Evolutionary conservation across 2,329 filamentous ascomycete species (phyloP).

Genomic region (Microcyclosporella mali): DNA sequence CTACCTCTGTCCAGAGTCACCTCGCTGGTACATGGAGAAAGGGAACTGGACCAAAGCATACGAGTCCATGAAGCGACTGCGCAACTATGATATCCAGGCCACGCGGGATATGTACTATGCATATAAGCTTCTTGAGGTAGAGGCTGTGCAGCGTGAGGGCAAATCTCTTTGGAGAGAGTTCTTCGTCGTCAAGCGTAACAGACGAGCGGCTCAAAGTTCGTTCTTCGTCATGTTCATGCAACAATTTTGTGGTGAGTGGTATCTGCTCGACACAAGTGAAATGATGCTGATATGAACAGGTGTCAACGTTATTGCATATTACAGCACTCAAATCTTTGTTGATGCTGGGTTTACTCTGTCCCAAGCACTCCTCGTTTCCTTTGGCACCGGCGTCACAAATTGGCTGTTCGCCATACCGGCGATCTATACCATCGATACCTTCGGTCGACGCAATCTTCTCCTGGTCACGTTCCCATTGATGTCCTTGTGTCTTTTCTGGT

Average conservation of each 20-base stretch:
- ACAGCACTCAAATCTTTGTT: conserved; percentile 17
- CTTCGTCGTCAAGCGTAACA: conserved; percentile 28
- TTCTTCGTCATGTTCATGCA: conserved; percentile 33
- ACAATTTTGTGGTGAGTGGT: conserved; percentile 22
- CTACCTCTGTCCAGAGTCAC: conserved; percentile 40
- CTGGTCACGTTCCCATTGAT: conserved; percentile 42
- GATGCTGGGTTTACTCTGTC: conserved; percentile 19
- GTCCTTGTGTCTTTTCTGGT: conserved; percentile 44
- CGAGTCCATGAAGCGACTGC: conserved; percentile 30
- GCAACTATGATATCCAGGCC: conserved; percentile 33
- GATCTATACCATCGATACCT: conserved; percentile 35
- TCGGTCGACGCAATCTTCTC: conserved; percentile 40
- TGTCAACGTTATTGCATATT: conserved; percentile 24
- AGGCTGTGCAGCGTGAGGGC: conserved; percentile 31
- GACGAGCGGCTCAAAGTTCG: conserved; percentile 28
- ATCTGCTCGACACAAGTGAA: not conserved
- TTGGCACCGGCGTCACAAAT: conserved; percentile 27
- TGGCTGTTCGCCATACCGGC: conserved; percentile 17
- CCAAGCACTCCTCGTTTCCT: conserved; percentile 27
- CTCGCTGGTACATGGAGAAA: conserved; percentile 36
- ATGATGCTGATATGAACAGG: not conserved
- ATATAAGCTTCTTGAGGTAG: conserved; percentile 31
- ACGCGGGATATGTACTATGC: conserved; percentile 38
- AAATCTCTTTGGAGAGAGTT: conserved; percentile 38
- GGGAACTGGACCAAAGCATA: conserved; percentile 34